Percentiles rank a stretch among this genome's conserved stretches.
phyloP scores from a whole-genome alignment of 768 basidiomycete genomes.

The Sarcodon sp. region DNA sequence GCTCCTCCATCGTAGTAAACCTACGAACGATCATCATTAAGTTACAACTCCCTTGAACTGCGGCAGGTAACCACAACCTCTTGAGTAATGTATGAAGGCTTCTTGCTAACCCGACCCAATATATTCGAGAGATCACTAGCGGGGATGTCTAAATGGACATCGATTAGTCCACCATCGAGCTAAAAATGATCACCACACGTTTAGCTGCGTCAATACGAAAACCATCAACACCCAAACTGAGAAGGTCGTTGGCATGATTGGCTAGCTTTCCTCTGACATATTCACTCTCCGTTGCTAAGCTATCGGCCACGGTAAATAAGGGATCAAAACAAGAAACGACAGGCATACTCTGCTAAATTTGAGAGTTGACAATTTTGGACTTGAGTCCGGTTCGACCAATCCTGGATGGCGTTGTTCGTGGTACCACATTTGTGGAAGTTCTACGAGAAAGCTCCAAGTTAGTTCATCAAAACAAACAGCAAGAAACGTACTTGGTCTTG shows the following conservation, averaged over 20 bases:
- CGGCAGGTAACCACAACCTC: slow-evolving; percentile 13
- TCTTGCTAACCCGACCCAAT: slow-evolving; percentile 4
- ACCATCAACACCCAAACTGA: slow-evolving; percentile 14
- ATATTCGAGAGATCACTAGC: slow-evolving; percentile 12
- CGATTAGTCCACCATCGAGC: neutral
- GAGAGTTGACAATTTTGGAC: slow-evolving; percentile 23
- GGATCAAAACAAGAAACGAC: neutral
- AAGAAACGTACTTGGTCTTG: slow-evolving; percentile 8
- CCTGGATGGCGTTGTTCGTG: slow-evolving; percentile 9
- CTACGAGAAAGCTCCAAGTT: too few relatives aligned
- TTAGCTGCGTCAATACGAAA: slow-evolving; percentile 13
- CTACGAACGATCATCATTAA: neutral
- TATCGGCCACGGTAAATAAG: neutral
- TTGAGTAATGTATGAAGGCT: slow-evolving; percentile 14
- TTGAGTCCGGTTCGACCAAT: slow-evolving; percentile 33
- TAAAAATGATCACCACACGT: slow-evolving; percentile 3
- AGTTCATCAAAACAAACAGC: too few relatives aligned
- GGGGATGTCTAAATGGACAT: slow-evolving; percentile 9
- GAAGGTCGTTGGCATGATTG: slow-evolving; percentile 14
- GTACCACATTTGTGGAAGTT: neutral
- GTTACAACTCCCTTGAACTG: too few relatives aligned
- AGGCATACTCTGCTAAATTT: slow-evolving; percentile 17
- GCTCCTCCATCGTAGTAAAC: slow-evolving; percentile 11
- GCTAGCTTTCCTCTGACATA: slow-evolving; percentile 14
- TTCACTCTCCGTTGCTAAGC: slow-evolving; percentile 15